Evolutionary conservation across 805 yeast genomes (phyloP), one percentile per base, ranked within the genome.

Genomic region (Candida hispaniensis): DNA sequence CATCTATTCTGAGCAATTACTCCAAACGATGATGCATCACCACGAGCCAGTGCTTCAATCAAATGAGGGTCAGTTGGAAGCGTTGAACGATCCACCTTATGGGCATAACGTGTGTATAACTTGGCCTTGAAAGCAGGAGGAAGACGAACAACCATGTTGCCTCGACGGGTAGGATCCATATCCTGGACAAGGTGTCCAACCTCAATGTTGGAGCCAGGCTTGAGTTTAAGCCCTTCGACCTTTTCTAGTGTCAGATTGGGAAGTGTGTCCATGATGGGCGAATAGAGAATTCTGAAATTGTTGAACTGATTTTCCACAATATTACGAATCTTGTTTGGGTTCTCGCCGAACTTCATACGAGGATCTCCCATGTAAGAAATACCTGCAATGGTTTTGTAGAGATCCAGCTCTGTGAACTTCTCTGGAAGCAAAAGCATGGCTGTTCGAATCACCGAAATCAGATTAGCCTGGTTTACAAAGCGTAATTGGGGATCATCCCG

Each of bases 311-410:
- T 79, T 7, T 58, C 54, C 3, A 91, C 97, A 42, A 91, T 91
- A 52, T 91, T 91, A 30, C 64, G 61, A 24, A 86, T 80, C 55
- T 91, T 91, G 47, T 75, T 66, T 4, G 96, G 95, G 53, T 91
- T 81, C 55, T 91, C 98, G 2, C 95, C 97, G 17, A 86, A 61
- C 26, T 66, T 62, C 69, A 83, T 76, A 46, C 98, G 70, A 17
- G 85, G 77, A 54, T 91, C 98, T 12, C 98, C 98, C 54, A 74
- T 59, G 51, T 91, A 91, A 13, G 94, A 81, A 11, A 91, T 57
- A 9, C 73, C 70, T 0, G 96, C 77, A 28, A 91, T 78, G 44
- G 73, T 75, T 49, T 70, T 72, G 59, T 76, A 91, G 20, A 91
- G 67, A 22, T 76, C 71, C n/a, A 58, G 54, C 44, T 75, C 83